These are phyloP conservation scores for Phaffia tasmanica DNA, from an alignment of 768 basidiomycete species.

Conservation along the genomic window DNA sequence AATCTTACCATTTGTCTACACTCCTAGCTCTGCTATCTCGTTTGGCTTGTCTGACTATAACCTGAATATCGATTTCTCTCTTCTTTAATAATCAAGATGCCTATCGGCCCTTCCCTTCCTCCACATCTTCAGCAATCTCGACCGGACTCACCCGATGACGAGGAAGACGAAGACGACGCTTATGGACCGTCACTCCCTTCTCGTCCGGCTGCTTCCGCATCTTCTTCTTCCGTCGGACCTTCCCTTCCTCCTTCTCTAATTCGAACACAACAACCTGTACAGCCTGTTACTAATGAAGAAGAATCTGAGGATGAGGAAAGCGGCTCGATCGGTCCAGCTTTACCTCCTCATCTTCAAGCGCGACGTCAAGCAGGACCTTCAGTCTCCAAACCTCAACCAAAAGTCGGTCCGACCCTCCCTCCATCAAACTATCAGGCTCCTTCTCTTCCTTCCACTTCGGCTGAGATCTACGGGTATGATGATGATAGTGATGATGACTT, in stretches of 20 bases:
- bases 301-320: conserved; percentile 44
- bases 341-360: conserved; percentile 59
- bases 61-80: no score
- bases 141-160: not conserved
- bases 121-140: conserved; percentile 17
- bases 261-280: not conserved
- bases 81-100: not conserved
- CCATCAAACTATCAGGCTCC: conserved; percentile 26
- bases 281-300: not conserved
- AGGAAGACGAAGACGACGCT: conserved; percentile 14
- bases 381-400: conserved; percentile 30
- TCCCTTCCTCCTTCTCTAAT: conserved; percentile 37
- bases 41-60: no score
- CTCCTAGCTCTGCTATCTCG: no score
- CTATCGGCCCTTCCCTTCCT: conserved; percentile 21
- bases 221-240: conserved; percentile 35
- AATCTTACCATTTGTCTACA: no score
- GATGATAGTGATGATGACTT: conserved; percentile 62
- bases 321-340: conserved; percentile 60
- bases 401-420: conserved; percentile 16
- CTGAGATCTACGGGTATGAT: conserved; percentile 30
- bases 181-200: conserved; percentile 17
- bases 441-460: conserved; percentile 15
- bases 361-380: conserved; percentile 31
- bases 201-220: conserved; percentile 1